Evolutionary conservation across 2,329 filamentous ascomycete species (phyloP), one percentile per base, ranked within the genome.

Genomic region (Penicillium paneum): DNA sequence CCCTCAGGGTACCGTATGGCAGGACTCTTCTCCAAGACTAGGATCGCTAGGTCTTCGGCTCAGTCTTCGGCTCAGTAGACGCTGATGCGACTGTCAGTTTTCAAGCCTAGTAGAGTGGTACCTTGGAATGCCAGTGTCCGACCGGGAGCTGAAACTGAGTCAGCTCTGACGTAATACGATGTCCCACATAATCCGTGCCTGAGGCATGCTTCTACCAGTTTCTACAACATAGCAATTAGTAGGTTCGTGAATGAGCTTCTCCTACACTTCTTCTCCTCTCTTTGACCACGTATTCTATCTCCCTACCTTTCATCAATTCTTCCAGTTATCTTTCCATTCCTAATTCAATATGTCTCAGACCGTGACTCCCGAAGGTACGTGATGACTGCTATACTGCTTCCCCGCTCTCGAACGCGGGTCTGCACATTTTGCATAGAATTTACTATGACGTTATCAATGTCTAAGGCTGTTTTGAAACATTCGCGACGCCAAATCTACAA

Each of bases 321-420:
- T 48, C 19, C 54, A 54, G 58, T 47, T 45, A 29, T 46, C 29
- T 49, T 21, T 36, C 34, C 24, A 44, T 24, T 32, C 24, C 28
- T 40, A 49, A 44, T 50, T 39, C 39, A 69, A 53, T 47, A 68
- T 67, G 63, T 52, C 64, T 53, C 64, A 62, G 31, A 61, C 67
- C 38, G 61, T 68, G 54, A 76, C 74, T 52, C 77, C 77, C 58
- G 77, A 79, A 76, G 77, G 77, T 79, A 72, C 54, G 73, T 69
- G 53, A 34, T 62, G 57, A 55, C 49, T 60, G 59, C 54, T 64
- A 56, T 52, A 59, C 54, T 71, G 64, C 67, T 66, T 67, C 69
- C 66, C 67, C 66, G 61, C 58, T 56, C 39, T 41, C 48, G 43
- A 58, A 57, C 54, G 45, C 41, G 52, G 51, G 41, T 49, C 40